Conservation (phyloP, 257 asterid genomes). For the Penstemon eatonii region DNA sequence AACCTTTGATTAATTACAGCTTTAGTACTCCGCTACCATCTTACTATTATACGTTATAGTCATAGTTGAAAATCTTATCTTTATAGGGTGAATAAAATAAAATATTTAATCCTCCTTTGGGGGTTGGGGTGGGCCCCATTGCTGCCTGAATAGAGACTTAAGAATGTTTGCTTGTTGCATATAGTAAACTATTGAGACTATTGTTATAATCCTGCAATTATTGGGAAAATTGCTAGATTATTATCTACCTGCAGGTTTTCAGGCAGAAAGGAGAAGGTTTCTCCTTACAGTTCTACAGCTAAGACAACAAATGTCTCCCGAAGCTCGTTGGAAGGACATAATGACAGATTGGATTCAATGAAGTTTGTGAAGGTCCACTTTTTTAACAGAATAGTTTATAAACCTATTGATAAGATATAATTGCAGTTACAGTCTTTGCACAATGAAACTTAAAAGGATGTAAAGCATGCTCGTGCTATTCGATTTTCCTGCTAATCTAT, state of each 20-base stretch:
- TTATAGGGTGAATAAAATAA: not conserved
- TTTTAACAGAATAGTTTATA: slow-evolving; percentile 13
- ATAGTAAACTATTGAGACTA: slow-evolving; percentile 1
- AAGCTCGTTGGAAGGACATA: slow-evolving; percentile 26
- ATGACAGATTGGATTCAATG: slow-evolving; percentile 26
- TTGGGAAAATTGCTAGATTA: slow-evolving; percentile 13
- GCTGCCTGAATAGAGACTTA: slow-evolving; percentile 6
- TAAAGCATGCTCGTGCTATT: slow-evolving; percentile 4
- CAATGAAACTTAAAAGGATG: not conserved
- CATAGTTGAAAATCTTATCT: not conserved
- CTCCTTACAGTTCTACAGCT: slow-evolving; percentile 14
- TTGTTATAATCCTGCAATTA: not conserved
- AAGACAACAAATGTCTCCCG: slow-evolving; percentile 24
- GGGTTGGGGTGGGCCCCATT: not conserved
- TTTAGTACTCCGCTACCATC: not conserved
- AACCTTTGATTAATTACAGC: not conserved
- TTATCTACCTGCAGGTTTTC: slow-evolving; percentile 38
- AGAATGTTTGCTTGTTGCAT: slow-evolving; percentile 10
- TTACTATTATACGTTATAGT: not conserved
- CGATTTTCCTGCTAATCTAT: not conserved
- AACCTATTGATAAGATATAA: slow-evolving; percentile 14
- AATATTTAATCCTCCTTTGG: not conserved
- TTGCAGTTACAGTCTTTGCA: slow-evolving; percentile 7
- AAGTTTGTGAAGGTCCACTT: slow-evolving; percentile 35
- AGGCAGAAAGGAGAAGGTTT: slow-evolving; percentile 24